These are phyloP conservation scores for peach (Prunus persica) DNA, from an alignment of 306 rosid species.

Conservation along the genomic window DNA sequence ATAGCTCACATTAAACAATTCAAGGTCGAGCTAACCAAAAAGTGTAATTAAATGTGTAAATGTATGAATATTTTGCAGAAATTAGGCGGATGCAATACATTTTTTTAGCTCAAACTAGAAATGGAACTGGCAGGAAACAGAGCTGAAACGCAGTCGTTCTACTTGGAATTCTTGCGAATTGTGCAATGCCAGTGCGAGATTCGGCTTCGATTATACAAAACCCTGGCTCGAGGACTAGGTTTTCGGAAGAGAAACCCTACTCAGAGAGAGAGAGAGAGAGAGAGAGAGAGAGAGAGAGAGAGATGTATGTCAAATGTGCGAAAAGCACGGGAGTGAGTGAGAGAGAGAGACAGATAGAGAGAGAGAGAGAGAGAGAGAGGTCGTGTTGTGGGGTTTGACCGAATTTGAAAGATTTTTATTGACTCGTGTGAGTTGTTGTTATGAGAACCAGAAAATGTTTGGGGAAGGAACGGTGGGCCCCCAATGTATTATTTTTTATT, in stretches of 20 bases:
- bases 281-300: conserved; percentile 8
- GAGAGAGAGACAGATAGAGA: not conserved
- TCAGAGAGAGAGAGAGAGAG: not conserved
- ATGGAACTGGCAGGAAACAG: not conserved
- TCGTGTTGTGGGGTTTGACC: not conserved
- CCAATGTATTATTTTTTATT: too few species aligned
- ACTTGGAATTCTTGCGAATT: conserved; percentile 11
- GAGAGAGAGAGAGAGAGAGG: not conserved
- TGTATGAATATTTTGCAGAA: not conserved
- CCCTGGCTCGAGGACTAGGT: conserved; percentile 26
- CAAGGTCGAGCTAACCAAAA: not conserved
- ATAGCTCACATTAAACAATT: not conserved
- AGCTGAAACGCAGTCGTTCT: not conserved
- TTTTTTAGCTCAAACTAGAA: not conserved
- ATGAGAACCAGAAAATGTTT: not conserved
- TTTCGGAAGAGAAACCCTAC: not conserved
- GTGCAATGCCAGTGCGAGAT: conserved; percentile 15
- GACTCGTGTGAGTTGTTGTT: not conserved
- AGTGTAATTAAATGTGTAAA: not conserved
- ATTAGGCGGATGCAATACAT: not conserved
- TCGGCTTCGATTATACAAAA: conserved; percentile 21
- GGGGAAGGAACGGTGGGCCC: not conserved
- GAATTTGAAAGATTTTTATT: not conserved
- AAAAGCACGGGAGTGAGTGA: conserved; percentile 21
- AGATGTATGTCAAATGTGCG: not conserved